Evolutionary conservation across 1,284 basidiomycete species (phyloP).

Genomic region (Flammula alnicola): DNA sequence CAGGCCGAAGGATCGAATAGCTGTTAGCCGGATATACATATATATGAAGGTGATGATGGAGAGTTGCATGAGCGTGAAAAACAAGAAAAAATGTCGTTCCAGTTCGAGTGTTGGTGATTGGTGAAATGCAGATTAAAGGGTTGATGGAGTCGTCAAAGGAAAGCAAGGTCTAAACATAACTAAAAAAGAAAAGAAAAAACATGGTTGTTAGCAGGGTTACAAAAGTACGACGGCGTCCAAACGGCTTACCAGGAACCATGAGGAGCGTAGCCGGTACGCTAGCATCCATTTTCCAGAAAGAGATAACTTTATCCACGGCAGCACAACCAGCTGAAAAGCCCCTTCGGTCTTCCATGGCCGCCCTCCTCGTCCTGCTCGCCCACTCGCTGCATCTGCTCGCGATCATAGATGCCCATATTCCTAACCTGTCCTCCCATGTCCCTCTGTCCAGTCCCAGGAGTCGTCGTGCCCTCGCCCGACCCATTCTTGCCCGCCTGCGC

Average conservation of each 20-base stretch:
- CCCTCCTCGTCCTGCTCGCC: slow-evolving; percentile 53
- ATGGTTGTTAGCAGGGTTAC: background rate
- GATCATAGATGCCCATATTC: slow-evolving; percentile 59
- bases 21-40: slow-evolving; percentile 26
- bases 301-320: slow-evolving; percentile 49
- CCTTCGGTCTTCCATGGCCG: slow-evolving; percentile 49
- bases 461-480: slow-evolving; percentile 51
- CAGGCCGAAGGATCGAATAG: slow-evolving; percentile 22
- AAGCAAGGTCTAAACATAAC: slow-evolving; percentile 24
- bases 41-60: slow-evolving; percentile 16
- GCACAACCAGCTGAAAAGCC: slow-evolving; percentile 54
- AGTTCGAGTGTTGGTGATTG: slow-evolving; percentile 14
- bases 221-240: background rate
- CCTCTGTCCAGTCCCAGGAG: slow-evolving; percentile 41
- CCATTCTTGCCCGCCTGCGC: slow-evolving; percentile 49
- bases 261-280: slow-evolving; percentile 24
- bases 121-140: slow-evolving; percentile 20
- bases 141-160: slow-evolving; percentile 17
- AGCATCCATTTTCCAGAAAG: slow-evolving; percentile 12
- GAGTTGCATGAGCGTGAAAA: slow-evolving; percentile 15
- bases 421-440: slow-evolving; percentile 41
- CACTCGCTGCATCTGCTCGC: slow-evolving; percentile 55
- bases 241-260: slow-evolving; percentile 22
- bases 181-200: slow-evolving; percentile 1
- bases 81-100: slow-evolving; percentile 15